Percentiles rank a stretch among this genome's conserved stretches.
phyloP scores from a whole-genome alignment of 306 rosid genomes.

The Malus domestica region DNA sequence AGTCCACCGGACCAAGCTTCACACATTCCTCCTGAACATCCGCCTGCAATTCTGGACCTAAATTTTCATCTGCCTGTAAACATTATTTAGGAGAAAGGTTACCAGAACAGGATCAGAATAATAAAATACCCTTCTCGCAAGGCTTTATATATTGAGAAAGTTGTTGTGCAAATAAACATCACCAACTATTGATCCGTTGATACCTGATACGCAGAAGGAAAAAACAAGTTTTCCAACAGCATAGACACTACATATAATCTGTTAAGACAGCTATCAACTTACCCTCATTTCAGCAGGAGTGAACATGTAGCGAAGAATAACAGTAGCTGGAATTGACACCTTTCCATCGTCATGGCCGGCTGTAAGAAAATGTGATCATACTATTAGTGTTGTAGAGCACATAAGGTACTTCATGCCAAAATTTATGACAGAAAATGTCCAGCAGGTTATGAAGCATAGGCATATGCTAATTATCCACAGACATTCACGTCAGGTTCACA shows the following conservation, averaged over 20 bases:
- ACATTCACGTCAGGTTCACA: neutral
- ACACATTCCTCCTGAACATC: slow-evolving; percentile 83
- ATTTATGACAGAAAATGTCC: slow-evolving; percentile 4
- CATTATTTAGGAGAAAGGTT: neutral
- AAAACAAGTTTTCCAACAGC: neutral
- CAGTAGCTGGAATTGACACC: slow-evolving; percentile 70
- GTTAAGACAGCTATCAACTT: slow-evolving; percentile 3
- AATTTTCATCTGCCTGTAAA: slow-evolving; percentile 71
- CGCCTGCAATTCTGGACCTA: slow-evolving; percentile 63
- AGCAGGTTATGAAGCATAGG: neutral
- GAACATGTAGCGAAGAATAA: slow-evolving; percentile 82
- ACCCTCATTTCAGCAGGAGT: slow-evolving; percentile 85
- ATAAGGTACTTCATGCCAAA: slow-evolving; percentile 15
- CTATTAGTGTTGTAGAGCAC: slow-evolving; percentile 4
- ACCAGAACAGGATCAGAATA: neutral
- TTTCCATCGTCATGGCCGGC: slow-evolving; percentile 92
- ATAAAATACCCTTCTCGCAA: neutral
- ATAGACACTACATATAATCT: neutral
- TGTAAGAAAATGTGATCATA: slow-evolving; percentile 28
- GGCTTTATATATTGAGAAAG: neutral
- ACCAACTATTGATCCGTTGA: neutral
- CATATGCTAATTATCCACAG: neutral
- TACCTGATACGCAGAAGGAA: neutral
- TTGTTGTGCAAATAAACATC: neutral
- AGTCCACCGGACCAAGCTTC: slow-evolving; percentile 80